Evolutionary conservation across 83 land plant genomes (phyloP).

Genomic region (Larix sibirica): DNA sequence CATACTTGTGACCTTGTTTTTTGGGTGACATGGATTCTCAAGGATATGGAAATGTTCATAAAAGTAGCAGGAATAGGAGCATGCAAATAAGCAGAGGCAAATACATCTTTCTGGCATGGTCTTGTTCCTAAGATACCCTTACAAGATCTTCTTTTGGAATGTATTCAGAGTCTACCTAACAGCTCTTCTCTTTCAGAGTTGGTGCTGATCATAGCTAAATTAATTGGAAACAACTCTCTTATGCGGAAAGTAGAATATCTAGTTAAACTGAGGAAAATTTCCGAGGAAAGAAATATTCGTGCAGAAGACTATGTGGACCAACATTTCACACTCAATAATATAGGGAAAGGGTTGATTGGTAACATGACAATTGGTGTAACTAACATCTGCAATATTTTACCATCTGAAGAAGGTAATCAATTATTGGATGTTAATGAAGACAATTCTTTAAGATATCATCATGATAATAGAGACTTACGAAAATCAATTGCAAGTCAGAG

Average conservation of each 20-base stretch:
- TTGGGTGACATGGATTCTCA: slow-evolving; percentile 10
- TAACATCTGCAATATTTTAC: neutral
- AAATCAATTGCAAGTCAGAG: neutral
- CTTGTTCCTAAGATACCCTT: neutral
- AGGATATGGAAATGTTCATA: neutral
- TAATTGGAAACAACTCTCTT: neutral
- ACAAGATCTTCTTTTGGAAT: slow-evolving; percentile 1
- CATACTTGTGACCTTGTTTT: neutral
- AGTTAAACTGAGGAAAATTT: neutral
- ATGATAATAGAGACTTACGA: neutral
- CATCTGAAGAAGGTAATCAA: neutral
- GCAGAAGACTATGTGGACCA: neutral
- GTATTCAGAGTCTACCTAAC: neutral
- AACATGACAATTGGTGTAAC: neutral
- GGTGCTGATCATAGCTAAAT: neutral
- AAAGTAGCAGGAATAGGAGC: neutral
- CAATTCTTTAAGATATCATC: neutral
- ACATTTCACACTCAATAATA: neutral
- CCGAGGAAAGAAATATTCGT: neutral
- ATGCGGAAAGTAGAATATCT: neutral
- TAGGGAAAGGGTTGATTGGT: neutral
- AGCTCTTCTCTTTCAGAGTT: neutral
- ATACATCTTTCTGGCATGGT: neutral
- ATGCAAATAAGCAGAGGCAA: neutral
- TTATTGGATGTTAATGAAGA: neutral